Base-by-base conservation (phyloP, 164 flowering plant genomes). In the Vitis amurensis region DNA sequence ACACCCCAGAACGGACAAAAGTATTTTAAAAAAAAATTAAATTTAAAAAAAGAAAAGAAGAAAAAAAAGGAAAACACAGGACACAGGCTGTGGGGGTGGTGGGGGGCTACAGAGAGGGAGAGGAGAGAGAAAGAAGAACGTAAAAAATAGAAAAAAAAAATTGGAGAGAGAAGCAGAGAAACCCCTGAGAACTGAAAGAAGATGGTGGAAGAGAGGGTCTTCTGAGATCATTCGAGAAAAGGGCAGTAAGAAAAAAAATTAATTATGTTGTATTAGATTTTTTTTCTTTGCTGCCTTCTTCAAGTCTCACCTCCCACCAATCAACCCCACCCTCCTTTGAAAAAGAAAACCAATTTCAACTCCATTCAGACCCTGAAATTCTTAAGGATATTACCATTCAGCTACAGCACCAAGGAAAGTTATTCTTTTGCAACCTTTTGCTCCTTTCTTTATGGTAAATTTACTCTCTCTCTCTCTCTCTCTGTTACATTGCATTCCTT, bases 181-280 rank as follows among this genome's bases (percentile, higher is more conserved):
- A 69, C 71, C 55, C 44, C 4, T 30, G 55, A 64, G 57, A 56
- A 71, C 2, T 30, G 55, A 64, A 44, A 56, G 68, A 76, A 71
- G 66, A 79, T 79, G 86, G 76, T 77, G 71, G 77, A 70, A 63
- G 80, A 74, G 79, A 76, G 56, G 56, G 23, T 48, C 74, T 77
- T 77, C 85, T 81, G 80, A 81, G 81, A 81, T 79, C 83, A 73
- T 81, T 80, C 75, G 37, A 67, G 51, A 64, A 74, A 61, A 59
- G 74, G 81, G 83, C 80, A 78, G 78, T 71, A 53, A 67, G 55
- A 59, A 75, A 71, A 75, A 68, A 61, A 64, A 67, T 48, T 30
- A 9, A 15, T 61, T 27, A 4, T 47, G 8, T 44, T 56, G 10
- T 30, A 12, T 23, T 13, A 47, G 7, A 9, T 50, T 75, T 57